Conservation (phyloP, 805 yeast genomes). For the Kazachstania martiniae region DNA sequence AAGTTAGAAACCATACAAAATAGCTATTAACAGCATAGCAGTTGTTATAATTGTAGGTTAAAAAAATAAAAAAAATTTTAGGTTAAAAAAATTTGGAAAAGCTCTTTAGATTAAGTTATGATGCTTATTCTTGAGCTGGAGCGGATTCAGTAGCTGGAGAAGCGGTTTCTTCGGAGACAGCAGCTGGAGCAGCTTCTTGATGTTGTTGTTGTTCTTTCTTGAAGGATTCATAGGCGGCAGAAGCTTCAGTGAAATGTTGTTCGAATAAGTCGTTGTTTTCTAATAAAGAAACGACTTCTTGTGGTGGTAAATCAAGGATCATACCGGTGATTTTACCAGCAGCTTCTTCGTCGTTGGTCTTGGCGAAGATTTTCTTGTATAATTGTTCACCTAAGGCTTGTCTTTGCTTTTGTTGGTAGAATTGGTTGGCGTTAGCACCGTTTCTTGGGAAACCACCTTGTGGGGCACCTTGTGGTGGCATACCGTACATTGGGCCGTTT, state of each 20-base stretch:
- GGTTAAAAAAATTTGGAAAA: too few species aligned
- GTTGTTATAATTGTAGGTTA: too few species aligned
- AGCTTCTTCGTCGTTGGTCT: conserved; percentile 83
- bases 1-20: too few species aligned
- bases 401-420: conserved; percentile 86
- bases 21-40: too few species aligned
- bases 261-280: conserved; percentile 85
- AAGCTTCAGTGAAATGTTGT: conserved; percentile 89
- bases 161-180: too few species aligned
- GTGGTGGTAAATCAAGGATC: conserved; percentile 91
- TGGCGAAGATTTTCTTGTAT: conserved; percentile 83
- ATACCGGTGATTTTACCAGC: conserved; percentile 99
- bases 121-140: too few species aligned
- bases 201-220: conserved; percentile 40
- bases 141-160: too few species aligned
- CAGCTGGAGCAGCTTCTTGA: conserved; percentile 4
- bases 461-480: conserved; percentile 62
- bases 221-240: conserved; percentile 87
- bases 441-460: conserved; percentile 41
- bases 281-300: conserved; percentile 77
- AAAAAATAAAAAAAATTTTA: too few species aligned
- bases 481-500: conserved; percentile 81
- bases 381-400: conserved; percentile 96
- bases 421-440: conserved; percentile 27
- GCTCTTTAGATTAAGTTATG: too few species aligned